Evolutionary conservation across 106 monocot species (phyloP).

Genomic region (Triglochin maritima): DNA sequence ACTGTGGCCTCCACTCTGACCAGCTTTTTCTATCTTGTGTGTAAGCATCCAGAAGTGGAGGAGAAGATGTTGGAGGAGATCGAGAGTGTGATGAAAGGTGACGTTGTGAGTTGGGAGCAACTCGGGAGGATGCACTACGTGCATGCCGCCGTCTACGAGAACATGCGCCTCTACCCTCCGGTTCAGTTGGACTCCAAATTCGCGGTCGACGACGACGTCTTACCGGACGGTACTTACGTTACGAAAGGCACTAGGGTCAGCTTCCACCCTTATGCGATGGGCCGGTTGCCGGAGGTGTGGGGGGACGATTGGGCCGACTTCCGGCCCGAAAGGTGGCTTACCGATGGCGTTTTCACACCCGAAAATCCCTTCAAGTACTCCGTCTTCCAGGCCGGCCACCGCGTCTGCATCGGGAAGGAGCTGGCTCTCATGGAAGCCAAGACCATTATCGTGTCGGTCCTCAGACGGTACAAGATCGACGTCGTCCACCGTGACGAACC

Average conservation of each 20-base stretch:
- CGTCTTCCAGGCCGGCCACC: conserved; percentile 49
- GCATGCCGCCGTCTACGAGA: conserved; percentile 21
- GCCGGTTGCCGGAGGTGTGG: conserved; percentile 46
- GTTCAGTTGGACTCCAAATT: conserved; percentile 28
- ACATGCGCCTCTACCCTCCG: conserved; percentile 25
- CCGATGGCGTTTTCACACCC: conserved; percentile 26
- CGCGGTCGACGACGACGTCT: conserved; percentile 19
- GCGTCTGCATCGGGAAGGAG: conserved; percentile 65
- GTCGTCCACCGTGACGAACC: neutral
- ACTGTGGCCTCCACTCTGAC: conserved; percentile 19
- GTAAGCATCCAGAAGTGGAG: conserved; percentile 9
- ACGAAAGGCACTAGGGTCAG: conserved; percentile 14
- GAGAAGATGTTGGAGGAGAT: conserved; percentile 6
- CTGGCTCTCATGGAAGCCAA: conserved; percentile 69
- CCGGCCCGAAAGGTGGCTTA: conserved; percentile 49
- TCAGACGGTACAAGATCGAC: conserved; percentile 29
- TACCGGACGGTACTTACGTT: conserved; percentile 17
- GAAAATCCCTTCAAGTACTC: conserved; percentile 54
- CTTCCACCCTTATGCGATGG: conserved; percentile 48
- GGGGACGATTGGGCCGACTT: conserved; percentile 46
- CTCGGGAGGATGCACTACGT: conserved; percentile 19
- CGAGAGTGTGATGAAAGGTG: neutral
- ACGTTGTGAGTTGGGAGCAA: conserved; percentile 4
- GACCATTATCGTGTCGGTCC: conserved; percentile 29
- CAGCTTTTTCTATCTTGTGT: conserved; percentile 19